Base-by-base conservation (phyloP, 2,329 filamentous ascomycete species). In the Dothiorella sarmentorum region DNA sequence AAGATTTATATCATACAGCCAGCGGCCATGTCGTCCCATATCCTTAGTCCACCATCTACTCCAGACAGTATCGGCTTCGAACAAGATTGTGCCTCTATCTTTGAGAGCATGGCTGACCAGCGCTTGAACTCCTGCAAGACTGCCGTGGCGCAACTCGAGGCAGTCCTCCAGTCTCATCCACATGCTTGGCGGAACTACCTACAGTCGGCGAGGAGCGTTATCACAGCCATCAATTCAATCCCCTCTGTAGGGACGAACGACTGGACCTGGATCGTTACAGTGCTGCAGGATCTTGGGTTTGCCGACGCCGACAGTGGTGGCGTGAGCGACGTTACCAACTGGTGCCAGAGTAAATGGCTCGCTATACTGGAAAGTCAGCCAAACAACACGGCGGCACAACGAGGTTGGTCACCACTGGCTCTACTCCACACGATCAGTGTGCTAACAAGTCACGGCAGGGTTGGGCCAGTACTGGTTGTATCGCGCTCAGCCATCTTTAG, bases 401-500 rank as follows among this genome's bases (percentile, higher is more conserved):
- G 67, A 64, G 73, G 78, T 79, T 29, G 17, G 35, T 22, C 20
- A 37, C 18, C 7, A 11, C 49, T 20, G 33, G 33, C 35, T 15
- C 22, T 11, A 53, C 49, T 27, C 24, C n/a, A 75, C 2, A 74
- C 78, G 60, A 67, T 76, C 13, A 71, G 72, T 1, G 70, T 75
- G 3, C 69, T 81, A 37, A 69, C 66, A 63, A 71, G 77, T 79
- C 29, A 29, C 9, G n/a, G 3, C 37, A 78, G 80, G 79, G 3
- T 69, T 82, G 18, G 80, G 79, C 17, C 70, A 75, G 24, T 76
- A 77, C 43, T 83, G 81, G 80, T 71, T 82, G 1, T 71, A 75
- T 42, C 77, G 76, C 64, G 76, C 80, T n/a, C 80, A 82, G 63
- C 75, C 72, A 59, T 73, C 71, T 31, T 69, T 83, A 20, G 73